phyloP scores from a whole-genome alignment of 1,284 basidiomycete species.

The Amylostereum areolatum region DNA sequence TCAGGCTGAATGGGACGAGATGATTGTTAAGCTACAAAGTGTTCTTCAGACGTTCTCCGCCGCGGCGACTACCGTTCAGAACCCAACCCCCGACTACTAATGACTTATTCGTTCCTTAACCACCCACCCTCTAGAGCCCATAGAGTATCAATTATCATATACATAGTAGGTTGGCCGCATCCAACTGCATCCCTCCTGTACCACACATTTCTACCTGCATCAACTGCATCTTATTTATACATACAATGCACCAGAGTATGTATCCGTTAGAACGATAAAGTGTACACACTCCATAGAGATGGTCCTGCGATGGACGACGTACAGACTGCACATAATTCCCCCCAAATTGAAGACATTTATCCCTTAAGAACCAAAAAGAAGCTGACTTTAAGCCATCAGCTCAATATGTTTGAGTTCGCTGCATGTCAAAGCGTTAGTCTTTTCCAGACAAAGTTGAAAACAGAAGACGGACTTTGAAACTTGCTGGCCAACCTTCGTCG shows the following conservation, averaged over 20 bases:
- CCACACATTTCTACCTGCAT: neutral
- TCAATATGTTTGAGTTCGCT: constrained; percentile 83
- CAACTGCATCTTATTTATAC: constrained; percentile 1
- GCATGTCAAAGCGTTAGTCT: constrained; percentile 5
- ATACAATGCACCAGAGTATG: neutral
- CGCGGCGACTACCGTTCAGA: neutral
- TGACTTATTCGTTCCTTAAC: too few species aligned
- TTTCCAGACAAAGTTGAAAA: neutral
- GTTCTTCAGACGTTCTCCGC: constrained; percentile 54
- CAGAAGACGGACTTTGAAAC: constrained; percentile 65
- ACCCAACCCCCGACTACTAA: too few species aligned
- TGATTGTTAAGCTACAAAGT: constrained; percentile 77
- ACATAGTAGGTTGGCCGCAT: too few species aligned
- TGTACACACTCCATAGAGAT: neutral
- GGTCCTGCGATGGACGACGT: neutral
- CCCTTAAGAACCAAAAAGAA: neutral
- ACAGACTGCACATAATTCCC: neutral
- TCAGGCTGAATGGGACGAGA: constrained; percentile 91
- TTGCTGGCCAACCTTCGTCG: constrained; percentile 83
- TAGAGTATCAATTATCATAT: too few species aligned
- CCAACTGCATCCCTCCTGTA: neutral
- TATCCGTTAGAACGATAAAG: neutral
- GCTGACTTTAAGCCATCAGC: constrained; percentile 43
- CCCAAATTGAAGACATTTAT: neutral
- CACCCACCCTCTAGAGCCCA: too few species aligned